A percentile compares a stretch with the other conserved stretches of the same genome.
Evolutionary conservation across 805 yeast genomes (phyloP).

Genomic region (Clavispora asparagi): DNA sequence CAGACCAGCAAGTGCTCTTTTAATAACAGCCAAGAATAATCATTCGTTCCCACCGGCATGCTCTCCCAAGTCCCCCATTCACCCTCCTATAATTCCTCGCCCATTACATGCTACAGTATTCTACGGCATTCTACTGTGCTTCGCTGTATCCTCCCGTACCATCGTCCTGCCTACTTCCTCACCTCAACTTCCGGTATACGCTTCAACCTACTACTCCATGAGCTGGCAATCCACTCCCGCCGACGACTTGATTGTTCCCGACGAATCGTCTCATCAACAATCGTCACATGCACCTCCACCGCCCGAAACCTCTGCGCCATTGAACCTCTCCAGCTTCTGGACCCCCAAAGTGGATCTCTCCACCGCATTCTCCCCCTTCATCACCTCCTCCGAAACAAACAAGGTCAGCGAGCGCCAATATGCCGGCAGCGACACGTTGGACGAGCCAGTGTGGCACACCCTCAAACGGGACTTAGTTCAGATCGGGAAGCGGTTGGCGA

Average conservation of each 20-base stretch:
- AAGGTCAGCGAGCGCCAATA: conserved; percentile 44
- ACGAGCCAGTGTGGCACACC: conserved; percentile 62
- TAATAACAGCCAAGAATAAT: no score
- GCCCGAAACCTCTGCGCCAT: not conserved
- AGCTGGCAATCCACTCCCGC: not conserved
- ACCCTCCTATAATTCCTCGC: no score
- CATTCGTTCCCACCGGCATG: no score
- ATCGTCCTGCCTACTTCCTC: not conserved
- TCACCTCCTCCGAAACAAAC: conserved; percentile 6
- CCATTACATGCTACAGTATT: no score
- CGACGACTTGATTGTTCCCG: conserved; percentile 35
- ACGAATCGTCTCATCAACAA: conserved; percentile 21
- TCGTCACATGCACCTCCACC: not conserved
- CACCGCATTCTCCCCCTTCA: conserved; percentile 14
- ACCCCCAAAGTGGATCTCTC: conserved; percentile 15
- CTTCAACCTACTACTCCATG: not conserved
- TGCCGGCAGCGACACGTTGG: conserved; percentile 66
- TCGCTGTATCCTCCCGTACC: not conserved
- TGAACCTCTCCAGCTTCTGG: conserved; percentile 5
- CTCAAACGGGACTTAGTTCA: conserved; percentile 36
- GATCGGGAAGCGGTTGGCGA: conserved; percentile 30
- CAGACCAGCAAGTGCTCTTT: no score
- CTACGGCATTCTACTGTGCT: no score
- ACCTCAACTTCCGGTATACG: not conserved
- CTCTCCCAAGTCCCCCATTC: no score